A percentile compares a stretch with the other conserved stretches of the same genome.
phyloP scores from a whole-genome alignment of 306 rosid genomes.

The Carpinus fangiana region DNA sequence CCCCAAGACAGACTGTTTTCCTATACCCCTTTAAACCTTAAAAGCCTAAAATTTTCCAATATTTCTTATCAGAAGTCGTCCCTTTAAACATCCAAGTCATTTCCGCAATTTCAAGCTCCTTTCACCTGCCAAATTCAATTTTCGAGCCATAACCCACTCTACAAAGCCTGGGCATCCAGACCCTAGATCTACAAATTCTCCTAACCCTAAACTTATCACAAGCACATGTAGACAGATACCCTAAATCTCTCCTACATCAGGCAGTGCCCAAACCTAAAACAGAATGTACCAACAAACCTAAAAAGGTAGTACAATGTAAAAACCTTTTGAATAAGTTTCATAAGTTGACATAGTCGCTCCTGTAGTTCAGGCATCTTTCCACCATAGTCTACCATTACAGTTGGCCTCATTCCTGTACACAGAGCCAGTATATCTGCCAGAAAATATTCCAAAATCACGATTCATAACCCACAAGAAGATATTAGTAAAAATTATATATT shows the following conservation, averaged over 20 bases:
- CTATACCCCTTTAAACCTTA: not conserved
- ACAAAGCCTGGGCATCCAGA: not conserved
- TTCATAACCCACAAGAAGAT: not conserved
- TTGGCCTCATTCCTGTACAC: slow-evolving; percentile 75
- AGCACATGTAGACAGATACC: not conserved
- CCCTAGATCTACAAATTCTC: not conserved
- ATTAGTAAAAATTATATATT: not conserved
- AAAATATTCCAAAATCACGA: slow-evolving; percentile 11
- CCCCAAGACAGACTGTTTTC: not conserved
- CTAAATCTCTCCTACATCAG: not conserved
- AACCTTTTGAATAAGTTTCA: slow-evolving; percentile 54
- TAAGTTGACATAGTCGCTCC: slow-evolving; percentile 58
- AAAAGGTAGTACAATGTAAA: not conserved
- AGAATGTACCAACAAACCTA: not conserved
- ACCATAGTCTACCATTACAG: slow-evolving; percentile 82
- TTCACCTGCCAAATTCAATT: not conserved
- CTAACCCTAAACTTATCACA: not conserved
- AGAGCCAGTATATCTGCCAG: slow-evolving; percentile 70
- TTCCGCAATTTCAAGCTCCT: not conserved
- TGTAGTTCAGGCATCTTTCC: slow-evolving; percentile 85
- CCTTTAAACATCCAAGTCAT: not conserved
- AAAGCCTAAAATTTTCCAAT: not conserved
- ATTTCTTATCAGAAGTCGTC: not conserved
- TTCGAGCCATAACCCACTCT: not conserved
- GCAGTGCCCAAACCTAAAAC: not conserved